Evolutionary conservation across 177 flowering plant genomes (phyloP).

Genomic region (Tripterygium wilfordii): DNA sequence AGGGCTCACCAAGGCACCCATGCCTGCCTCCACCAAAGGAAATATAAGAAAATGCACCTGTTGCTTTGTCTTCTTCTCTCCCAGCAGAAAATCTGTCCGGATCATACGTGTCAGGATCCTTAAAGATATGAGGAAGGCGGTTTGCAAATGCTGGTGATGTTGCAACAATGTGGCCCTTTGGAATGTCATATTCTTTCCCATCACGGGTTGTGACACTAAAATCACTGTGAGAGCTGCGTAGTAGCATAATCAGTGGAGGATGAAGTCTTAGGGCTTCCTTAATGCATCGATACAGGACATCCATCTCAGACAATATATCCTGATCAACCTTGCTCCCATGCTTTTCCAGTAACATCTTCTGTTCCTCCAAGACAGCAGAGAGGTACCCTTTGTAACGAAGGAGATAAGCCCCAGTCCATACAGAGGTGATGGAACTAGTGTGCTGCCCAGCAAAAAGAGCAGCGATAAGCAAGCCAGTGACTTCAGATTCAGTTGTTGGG

Average conservation of each 20-base stretch:
- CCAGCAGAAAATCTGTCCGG: constrained; percentile 82
- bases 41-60: constrained; percentile 91
- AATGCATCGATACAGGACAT: constrained; percentile 69
- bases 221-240: constrained; percentile 81
- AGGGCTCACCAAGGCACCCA: constrained; percentile 97
- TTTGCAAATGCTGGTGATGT: constrained; percentile 98
- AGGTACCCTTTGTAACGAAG: constrained; percentile 50
- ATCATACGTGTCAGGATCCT: constrained; percentile 75
- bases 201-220: constrained; percentile 77
- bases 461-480: constrained; percentile 94
- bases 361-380: constrained; percentile 71
- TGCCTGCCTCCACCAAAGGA: constrained; percentile 98
- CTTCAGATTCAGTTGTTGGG: constrained; percentile 76
- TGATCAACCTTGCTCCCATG: constrained; percentile 76
- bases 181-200: constrained; percentile 83
- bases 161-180: constrained; percentile 94
- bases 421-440: constrained; percentile 93
- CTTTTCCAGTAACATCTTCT: constrained; percentile 52
- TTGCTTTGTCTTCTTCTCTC: constrained; percentile 90
- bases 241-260: constrained; percentile 88
- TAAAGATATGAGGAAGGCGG: constrained; percentile 70
- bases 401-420: constrained; percentile 96
- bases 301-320: constrained; percentile 91
- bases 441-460: constrained; percentile 98
- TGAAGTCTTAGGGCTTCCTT: constrained; percentile 96